Evolutionary conservation across 306 rosid species (phyloP).

Genomic region (Cicer cuneatum): DNA sequence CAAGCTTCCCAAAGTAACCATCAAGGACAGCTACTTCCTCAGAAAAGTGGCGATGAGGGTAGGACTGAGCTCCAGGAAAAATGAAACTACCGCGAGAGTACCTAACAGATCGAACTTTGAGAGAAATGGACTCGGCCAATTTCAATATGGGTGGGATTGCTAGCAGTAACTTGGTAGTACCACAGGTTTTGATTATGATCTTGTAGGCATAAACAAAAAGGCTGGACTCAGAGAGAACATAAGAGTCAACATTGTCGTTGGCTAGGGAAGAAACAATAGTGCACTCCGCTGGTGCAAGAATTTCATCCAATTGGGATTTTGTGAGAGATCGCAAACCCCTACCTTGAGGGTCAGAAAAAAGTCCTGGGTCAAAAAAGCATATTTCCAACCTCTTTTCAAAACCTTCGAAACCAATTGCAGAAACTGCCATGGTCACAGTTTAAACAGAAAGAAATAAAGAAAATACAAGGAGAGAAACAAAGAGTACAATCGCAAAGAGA

Average conservation of each 20-base stretch:
- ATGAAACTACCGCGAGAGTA: slow-evolving; percentile 72
- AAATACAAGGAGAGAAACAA: slow-evolving; percentile 30
- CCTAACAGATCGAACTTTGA: slow-evolving; percentile 56
- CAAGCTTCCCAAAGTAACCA: slow-evolving; percentile 61
- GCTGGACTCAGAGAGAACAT: slow-evolving; percentile 78
- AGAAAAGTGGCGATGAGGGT: slow-evolving; percentile 65
- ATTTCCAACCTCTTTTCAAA: slow-evolving; percentile 74
- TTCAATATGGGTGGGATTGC: slow-evolving; percentile 64
- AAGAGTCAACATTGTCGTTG: slow-evolving; percentile 64
- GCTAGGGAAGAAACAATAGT: slow-evolving; percentile 67
- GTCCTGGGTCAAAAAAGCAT: slow-evolving; percentile 56
- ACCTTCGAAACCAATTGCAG: slow-evolving; percentile 79
- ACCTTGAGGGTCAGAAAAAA: slow-evolving; percentile 68
- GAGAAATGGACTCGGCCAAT: slow-evolving; percentile 57
- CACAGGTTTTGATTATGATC: slow-evolving; percentile 74
- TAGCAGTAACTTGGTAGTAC: slow-evolving; percentile 69
- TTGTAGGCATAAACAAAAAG: slow-evolving; percentile 65
- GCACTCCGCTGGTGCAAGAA: slow-evolving; percentile 71
- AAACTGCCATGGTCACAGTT: slow-evolving; percentile 52
- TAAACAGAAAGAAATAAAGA: slow-evolving; percentile 1
- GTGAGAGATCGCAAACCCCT: slow-evolving; percentile 63
- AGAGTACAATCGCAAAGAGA: slow-evolving; percentile 49
- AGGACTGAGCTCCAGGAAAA: slow-evolving; percentile 70
- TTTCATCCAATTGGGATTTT: slow-evolving; percentile 62
- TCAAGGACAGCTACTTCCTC: slow-evolving; percentile 66